Base-by-base conservation (phyloP, 2,329 filamentous ascomycete genomes). In the Diaporthe destruens region DNA sequence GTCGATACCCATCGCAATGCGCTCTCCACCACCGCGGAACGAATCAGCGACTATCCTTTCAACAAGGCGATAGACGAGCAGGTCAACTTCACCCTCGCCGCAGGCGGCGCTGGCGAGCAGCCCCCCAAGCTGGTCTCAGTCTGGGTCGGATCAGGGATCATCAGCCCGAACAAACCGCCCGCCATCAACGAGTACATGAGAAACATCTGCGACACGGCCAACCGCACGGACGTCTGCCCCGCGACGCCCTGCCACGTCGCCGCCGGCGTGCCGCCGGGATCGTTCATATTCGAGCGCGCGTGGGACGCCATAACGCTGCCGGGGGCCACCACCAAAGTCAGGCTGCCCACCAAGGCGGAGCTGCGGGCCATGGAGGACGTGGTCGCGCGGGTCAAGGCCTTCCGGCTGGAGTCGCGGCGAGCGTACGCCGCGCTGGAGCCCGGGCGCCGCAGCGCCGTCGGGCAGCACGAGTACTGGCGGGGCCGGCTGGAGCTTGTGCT, bases 251-350 rank as follows among this genome's bases (percentile, higher is more conserved):
- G 81, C 25, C 88, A 90, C 69, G 79, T 87, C 20, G 79, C 77
- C 2, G 86, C 86, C 0, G 88, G 88, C 1, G 87, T 85, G 6
- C 88, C 88, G 6, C 61, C 78, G 0, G 80, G 81, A 0, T 80
- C 82, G 0, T 84, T 83, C 70, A 78, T 90, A 51, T 90, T 86
- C 75, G 81, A 85, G 36, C 83, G 82, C 1, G 88, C 88, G 0
- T 90, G 88, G 88, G 83, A 85, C 72, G 82, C 82, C 6, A 85
- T 88, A 68, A 73, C 88, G 3, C 79, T 84, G 74, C 84, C 85
- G 9, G 39, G 54, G 36, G 11, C 23, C n/a, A 67, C 55, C 0
- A 73, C 74, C 6, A 32, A 49, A 8, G 11, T 83, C 36, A 71
- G 68, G 4, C 55, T 75, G 29, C 85, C 84, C 0, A 73, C 76